Evolutionary conservation across 352 stramenopile genomes (phyloP), one percentile per base, ranked within the genome.

Genomic region (Pythium periplocum): DNA sequence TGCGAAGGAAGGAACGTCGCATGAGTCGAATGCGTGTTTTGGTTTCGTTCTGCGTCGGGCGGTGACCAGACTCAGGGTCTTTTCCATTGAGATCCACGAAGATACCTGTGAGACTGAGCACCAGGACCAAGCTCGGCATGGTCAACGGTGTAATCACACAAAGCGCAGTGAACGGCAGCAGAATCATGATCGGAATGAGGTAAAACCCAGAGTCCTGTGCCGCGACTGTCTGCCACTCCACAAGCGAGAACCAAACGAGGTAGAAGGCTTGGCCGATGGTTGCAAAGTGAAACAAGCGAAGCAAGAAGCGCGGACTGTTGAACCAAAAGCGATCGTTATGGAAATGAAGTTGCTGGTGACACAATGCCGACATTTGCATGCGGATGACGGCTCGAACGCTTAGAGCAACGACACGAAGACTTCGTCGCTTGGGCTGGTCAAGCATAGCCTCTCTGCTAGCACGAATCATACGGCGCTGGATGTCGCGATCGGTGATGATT

Each of bases 301-400:
- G 60, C 38, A 93, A 56, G 41, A 94, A 62, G 47, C 64, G 72
- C 0, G 84, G 84, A 45, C 75, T 88, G 47, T 82, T 61, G 51
- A 94, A 93, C 84, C 84, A 94, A 54, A 93, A 94, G 7, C 74
- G 80, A 34, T 90, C 54, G 53, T 94, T 75, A 51, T 94, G 84
- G 48, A 83, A 71, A 45, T 94, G 84, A 11, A 94, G 74, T 54
- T 92, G 82, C 26, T 70, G 73, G 37, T 94, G 84, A 46, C 82
- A 94, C 38, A 94, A 59, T 12, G 82, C 81, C n/a, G 81, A 90
- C 83, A 94, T 94, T 45, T 94, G 84, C 82, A 94, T 91, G 4
- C 84, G 79, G 43, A 94, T 79, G 6, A 90, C 50, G 0, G 82
- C 78, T 0, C 84, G 82, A 3, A 94, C 75, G 30, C 72, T 58